Evolutionary conservation across 192 early-diverging fungal genomes (phyloP).

Genomic region (Spinellus fusiger): DNA sequence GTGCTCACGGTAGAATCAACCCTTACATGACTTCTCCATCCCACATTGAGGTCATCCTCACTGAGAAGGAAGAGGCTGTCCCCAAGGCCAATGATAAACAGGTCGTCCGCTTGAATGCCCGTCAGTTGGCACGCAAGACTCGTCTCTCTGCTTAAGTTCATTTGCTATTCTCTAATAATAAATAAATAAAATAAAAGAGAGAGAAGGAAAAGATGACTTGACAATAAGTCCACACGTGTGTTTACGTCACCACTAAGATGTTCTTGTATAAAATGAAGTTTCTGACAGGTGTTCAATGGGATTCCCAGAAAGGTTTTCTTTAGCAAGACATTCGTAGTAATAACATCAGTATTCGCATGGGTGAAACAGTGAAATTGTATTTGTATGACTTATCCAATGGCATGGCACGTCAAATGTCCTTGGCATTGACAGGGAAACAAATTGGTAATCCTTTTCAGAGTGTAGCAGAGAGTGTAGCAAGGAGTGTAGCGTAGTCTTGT

Average conservation of each 20-base stretch:
- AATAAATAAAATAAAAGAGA: not conserved
- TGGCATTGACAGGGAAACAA: constrained; percentile 58
- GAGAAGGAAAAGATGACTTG: not conserved
- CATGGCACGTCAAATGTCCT: constrained; percentile 67
- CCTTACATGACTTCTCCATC: constrained; percentile 93
- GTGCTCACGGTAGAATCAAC: constrained; percentile 96
- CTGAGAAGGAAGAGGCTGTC: constrained; percentile 84
- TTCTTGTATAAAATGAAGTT: too few relatives aligned
- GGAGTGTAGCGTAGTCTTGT: not conserved
- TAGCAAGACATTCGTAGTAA: not conserved
- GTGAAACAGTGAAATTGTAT: constrained; percentile 40
- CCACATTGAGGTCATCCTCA: constrained; percentile 93
- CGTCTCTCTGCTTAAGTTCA: constrained; percentile 31
- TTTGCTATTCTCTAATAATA: not conserved
- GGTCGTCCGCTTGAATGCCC: constrained; percentile 44
- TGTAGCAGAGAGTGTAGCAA: not conserved
- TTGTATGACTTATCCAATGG: constrained; percentile 65
- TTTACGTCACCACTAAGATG: too few relatives aligned
- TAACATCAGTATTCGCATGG: constrained; percentile 3
- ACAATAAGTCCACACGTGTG: not conserved
- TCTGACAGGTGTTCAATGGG: too few relatives aligned
- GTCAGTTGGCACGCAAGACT: constrained; percentile 48
- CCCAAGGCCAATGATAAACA: constrained; percentile 57
- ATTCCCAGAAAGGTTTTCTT: too few relatives aligned
- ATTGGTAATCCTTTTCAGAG: constrained; percentile 50